phyloP scores from a whole-genome alignment of 78 protist species.

The Planoprotostelium fungivorum region DNA sequence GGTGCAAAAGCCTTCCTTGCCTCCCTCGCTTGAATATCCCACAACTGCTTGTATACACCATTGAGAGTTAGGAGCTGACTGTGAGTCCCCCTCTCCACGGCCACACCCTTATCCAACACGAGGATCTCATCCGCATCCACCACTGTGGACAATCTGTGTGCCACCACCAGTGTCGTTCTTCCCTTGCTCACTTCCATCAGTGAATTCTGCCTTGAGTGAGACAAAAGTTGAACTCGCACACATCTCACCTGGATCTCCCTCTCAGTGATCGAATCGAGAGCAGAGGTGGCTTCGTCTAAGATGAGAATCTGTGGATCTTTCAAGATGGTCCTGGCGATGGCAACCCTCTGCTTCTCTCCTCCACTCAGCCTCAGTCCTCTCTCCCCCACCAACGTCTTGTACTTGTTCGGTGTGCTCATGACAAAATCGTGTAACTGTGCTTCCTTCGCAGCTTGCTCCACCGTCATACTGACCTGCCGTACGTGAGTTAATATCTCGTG shows the following conservation, averaged over 20 bases:
- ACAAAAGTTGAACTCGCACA: not conserved
- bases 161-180: slow-evolving; percentile 57
- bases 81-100: slow-evolving; percentile 29
- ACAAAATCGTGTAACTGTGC: slow-evolving; percentile 80
- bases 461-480: no score
- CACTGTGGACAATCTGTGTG: slow-evolving; percentile 82
- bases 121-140: slow-evolving; percentile 62
- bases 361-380: slow-evolving; percentile 72
- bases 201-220: slow-evolving; percentile 15
- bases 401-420: slow-evolving; percentile 14
- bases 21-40: not conserved
- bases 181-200: slow-evolving; percentile 30
- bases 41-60: slow-evolving; percentile 19
- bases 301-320: slow-evolving; percentile 55
- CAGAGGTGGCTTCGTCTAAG: slow-evolving; percentile 88
- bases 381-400: slow-evolving; percentile 70
- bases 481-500: no score
- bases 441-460: slow-evolving; percentile 54
- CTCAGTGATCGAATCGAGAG: slow-evolving; percentile 89
- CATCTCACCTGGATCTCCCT: slow-evolving; percentile 35
- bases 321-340: slow-evolving; percentile 87
- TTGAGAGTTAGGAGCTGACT: slow-evolving; percentile 5
- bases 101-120: slow-evolving; percentile 15
- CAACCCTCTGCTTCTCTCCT: slow-evolving; percentile 90
- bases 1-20: not conserved